Base-by-base conservation (phyloP, 2,329 filamentous ascomycete species). In the Penicillium palitans region DNA sequence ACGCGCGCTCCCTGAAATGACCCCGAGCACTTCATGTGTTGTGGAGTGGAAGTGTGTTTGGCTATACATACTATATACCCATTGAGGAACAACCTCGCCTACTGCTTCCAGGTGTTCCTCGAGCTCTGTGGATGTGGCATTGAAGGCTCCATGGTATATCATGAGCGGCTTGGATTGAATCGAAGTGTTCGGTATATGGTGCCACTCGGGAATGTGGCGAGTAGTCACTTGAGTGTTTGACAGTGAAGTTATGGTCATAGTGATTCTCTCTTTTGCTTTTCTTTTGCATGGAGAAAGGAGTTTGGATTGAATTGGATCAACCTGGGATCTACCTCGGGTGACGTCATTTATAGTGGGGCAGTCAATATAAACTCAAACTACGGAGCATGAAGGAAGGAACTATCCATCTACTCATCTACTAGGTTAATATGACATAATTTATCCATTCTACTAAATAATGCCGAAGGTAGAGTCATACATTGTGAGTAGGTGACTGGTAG, bases 51-150 rank as follows among this genome's bases (percentile, higher is more conserved):
- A 90, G 73, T 90, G 87, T 0, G 82, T 84, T 6, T 80, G 82
- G 37, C 70, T 72, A 71, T 87, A 90, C 87, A 90, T 90, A 17
- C 84, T 85, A 72, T 86, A 89, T 27, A 84, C 80, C 87, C 87
- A 90, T 68, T 87, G 84, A 0, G 88, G 86, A 1, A 67, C 68
- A 3, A 88, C 86, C 35, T 84, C 83, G 8, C 80, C 81, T 17
- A 84, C 70, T 4, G 71, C 67, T 7, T 69, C 68, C 6, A 90
- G 78, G 61, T 87, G 86, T 0, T 78, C 68, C 67, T 88, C 83
- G 48, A 89, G 82, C 1, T 77, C 68, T 3, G 79, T 77, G 4
- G 84, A 74, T 4, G 79, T 77, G 17, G 73, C 65, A 4, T 75
- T 70, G 64, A 90, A 88, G 37, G 79, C 83, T 15, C 74, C 77